A percentile compares a stretch with the other conserved stretches of the same genome.
Conservation (phyloP, 2,329 filamentous ascomycete genomes). For the Alternaria infectoria region DNA sequence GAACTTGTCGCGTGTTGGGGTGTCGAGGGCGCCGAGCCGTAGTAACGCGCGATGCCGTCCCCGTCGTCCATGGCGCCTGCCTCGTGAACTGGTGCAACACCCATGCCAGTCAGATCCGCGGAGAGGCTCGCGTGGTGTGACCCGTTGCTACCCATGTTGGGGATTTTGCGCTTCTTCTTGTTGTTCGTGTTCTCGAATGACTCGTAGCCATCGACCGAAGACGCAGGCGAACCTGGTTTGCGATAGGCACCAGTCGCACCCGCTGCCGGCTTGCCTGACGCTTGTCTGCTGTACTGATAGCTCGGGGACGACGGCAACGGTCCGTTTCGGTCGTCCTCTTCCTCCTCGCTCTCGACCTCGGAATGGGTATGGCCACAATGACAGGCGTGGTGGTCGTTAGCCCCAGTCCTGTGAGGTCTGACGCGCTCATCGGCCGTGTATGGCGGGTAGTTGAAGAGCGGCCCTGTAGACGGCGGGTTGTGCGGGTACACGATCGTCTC, state of each 20-base stretch:
- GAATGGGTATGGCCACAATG: constrained; percentile 55
- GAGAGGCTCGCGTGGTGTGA: constrained; percentile 64
- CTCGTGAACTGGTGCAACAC: constrained; percentile 58
- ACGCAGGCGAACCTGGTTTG: constrained; percentile 64
- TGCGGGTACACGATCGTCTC: constrained; percentile 83
- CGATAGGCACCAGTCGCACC: constrained; percentile 42
- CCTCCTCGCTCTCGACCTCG: constrained; percentile 67
- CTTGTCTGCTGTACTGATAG: constrained; percentile 46
- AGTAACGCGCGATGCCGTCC: constrained; percentile 58
- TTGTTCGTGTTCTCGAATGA: constrained; percentile 99
- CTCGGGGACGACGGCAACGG: constrained; percentile 50
- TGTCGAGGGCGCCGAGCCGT: constrained; percentile 62
- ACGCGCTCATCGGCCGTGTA: constrained; percentile 45
- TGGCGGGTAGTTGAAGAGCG: constrained; percentile 75
- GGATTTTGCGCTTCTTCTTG: constrained; percentile 99
- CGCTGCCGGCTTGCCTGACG: constrained; percentile 31
- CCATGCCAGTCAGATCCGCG: constrained; percentile 69
- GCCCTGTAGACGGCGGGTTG: constrained; percentile 71
- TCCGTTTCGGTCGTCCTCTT: constrained; percentile 53
- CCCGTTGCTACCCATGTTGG: constrained; percentile 77
- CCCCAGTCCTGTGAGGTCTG: constrained; percentile 52
- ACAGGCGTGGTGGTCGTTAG: constrained; percentile 58
- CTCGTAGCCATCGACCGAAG: constrained; percentile 87
- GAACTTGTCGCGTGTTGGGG: constrained; percentile 53
- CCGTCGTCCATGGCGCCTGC: constrained; percentile 54